Evolutionary conservation across 2,329 filamentous ascomycete species (phyloP).

Genomic region (Curvularia verruculosa): DNA sequence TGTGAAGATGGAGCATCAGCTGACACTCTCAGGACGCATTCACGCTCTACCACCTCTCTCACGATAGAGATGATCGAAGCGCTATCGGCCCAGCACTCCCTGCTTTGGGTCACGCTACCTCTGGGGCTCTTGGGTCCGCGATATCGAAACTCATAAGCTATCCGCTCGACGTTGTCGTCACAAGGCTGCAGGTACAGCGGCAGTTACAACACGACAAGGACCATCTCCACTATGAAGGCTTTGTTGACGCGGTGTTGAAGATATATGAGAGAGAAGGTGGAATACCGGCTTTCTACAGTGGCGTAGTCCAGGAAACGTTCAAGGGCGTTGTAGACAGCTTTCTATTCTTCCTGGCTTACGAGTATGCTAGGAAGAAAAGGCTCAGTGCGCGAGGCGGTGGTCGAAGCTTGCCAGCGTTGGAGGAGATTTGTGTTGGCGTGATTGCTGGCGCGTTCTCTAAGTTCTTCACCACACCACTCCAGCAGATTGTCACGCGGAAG

Average conservation of each 20-base stretch:
- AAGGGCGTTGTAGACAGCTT: constrained; percentile 71
- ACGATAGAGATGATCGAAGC: constrained; percentile 43
- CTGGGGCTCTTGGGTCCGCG: constrained; percentile 78
- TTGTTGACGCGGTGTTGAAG: constrained; percentile 71
- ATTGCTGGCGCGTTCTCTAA: constrained; percentile 76
- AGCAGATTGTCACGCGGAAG: constrained; percentile 81
- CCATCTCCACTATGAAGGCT: constrained; percentile 64
- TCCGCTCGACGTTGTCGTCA: constrained; percentile 81
- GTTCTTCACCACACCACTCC: constrained; percentile 77
- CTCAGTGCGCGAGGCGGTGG: constrained; percentile 33
- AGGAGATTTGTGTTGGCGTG: constrained; percentile 77
- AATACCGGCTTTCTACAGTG: constrained; percentile 67
- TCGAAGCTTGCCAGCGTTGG: constrained; percentile 63
- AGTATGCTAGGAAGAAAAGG: constrained; percentile 57
- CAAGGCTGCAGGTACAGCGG: constrained; percentile 79
- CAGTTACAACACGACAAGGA: constrained; percentile 55
- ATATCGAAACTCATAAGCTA: constrained; percentile 80
- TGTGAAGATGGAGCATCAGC: constrained; percentile 1
- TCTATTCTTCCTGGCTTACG: constrained; percentile 86
- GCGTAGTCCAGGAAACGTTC: constrained; percentile 51
- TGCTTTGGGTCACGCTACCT: constrained; percentile 80
- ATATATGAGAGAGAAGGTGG: constrained; percentile 77
- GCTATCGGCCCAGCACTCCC: constrained; percentile 62
- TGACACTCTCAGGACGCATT: constrained; percentile 48
- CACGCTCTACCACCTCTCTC: constrained; percentile 50